These are phyloP conservation scores for Astraeus odoratus DNA, from an alignment of 768 basidiomycete genomes.

Conservation along the genomic window DNA sequence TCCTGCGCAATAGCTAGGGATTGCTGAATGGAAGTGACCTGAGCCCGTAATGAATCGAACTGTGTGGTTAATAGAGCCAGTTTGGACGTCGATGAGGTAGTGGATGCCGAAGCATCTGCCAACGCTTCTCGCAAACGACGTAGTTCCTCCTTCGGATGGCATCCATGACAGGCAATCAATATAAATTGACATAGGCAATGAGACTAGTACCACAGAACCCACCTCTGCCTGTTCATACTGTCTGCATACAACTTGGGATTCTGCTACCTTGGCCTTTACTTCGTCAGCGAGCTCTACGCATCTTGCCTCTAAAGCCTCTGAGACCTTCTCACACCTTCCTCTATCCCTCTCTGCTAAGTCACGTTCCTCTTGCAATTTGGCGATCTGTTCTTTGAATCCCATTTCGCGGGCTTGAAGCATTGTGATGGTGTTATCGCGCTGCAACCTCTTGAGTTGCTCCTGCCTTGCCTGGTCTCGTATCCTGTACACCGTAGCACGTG, in stretches of 20 bases:
- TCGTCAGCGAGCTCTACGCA: constrained; percentile 28
- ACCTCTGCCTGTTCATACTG: constrained; percentile 46
- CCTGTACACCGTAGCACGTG: constrained; percentile 42
- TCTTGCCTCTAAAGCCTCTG: constrained; percentile 25
- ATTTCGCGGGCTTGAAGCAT: constrained; percentile 59
- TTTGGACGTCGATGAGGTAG: constrained; percentile 41
- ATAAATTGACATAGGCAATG: not conserved
- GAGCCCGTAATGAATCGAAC: constrained; percentile 48
- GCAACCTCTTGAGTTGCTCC: constrained; percentile 53
- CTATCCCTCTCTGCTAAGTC: constrained; percentile 19
- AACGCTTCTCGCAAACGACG: constrained; percentile 42
- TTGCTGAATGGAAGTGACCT: constrained; percentile 47
- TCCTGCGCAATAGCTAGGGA: constrained; percentile 53
- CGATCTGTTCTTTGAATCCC: constrained; percentile 49
- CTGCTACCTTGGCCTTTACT: constrained; percentile 33
- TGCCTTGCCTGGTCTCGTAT: constrained; percentile 47
- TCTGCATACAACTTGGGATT: constrained; percentile 32
- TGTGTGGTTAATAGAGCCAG: constrained; percentile 54
- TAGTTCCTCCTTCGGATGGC: constrained; percentile 29
- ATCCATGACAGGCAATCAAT: not conserved
- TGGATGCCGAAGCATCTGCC: constrained; percentile 41
- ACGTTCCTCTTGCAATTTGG: constrained; percentile 44
- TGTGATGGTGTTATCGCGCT: constrained; percentile 62
- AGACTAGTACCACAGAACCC: constrained; percentile 9
- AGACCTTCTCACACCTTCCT: constrained; percentile 19